phyloP scores from a whole-genome alignment of 2,329 filamentous ascomycete genomes.

The Colletotrichum cuscutae region DNA sequence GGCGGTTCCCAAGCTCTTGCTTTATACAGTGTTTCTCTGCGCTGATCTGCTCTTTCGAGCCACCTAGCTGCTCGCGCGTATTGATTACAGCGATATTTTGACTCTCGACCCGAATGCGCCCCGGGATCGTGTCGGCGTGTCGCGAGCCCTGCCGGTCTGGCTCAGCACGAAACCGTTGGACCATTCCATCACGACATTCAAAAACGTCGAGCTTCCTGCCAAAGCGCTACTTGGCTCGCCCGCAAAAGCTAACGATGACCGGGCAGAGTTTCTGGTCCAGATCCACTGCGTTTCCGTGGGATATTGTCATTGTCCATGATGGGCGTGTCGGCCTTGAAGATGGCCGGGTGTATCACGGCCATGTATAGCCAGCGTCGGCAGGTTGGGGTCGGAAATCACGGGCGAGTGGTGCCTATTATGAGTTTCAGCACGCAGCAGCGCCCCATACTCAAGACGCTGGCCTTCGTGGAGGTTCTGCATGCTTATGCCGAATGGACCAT shows the following conservation, averaged over 20 bases:
- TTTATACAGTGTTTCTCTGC: no score
- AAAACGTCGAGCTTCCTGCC: constrained; percentile 41
- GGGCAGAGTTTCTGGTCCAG: constrained; percentile 40
- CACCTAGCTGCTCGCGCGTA: no score
- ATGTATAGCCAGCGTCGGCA: constrained; percentile 37
- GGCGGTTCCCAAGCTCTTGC: no score
- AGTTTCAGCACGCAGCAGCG: constrained; percentile 40
- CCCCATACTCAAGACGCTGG: constrained; percentile 38
- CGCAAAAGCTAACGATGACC: no score
- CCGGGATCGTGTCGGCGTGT: constrained; percentile 43
- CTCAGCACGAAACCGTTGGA: constrained; percentile 34
- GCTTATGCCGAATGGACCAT: constrained; percentile 20
- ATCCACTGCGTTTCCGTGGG: constrained; percentile 40
- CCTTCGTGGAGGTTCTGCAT: constrained; percentile 35
- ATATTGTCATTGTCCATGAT: constrained; percentile 39
- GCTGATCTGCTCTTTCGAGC: no score
- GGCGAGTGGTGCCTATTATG: background rate
- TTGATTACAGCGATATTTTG: no score
- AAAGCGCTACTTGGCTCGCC: constrained; percentile 42
- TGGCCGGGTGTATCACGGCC: constrained; percentile 34
- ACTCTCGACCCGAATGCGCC: constrained; percentile 37
- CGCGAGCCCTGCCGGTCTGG: constrained; percentile 37
- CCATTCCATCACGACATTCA: constrained; percentile 46
- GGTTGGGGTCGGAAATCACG: constrained; percentile 4
- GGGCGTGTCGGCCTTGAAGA: constrained; percentile 35